Evolutionary conservation across 1,284 basidiomycete species (phyloP), one percentile per base, ranked within the genome.

Genomic region (Meripilus lineatus): DNA sequence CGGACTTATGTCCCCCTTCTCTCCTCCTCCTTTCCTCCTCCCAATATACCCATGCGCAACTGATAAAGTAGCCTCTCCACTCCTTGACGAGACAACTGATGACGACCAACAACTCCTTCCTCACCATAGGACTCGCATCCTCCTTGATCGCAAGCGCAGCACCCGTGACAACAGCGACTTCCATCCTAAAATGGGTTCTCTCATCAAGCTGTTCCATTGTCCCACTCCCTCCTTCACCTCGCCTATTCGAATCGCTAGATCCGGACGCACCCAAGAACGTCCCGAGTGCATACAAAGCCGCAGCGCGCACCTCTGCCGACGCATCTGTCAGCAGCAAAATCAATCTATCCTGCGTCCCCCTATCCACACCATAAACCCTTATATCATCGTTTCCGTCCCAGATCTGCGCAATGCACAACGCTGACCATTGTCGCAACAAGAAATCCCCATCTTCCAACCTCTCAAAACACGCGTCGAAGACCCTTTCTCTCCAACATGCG

Each of bases 11-110:
- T 21, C 42, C 43, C 17, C 57, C 54, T 5, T 56, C 49, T 35
- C 54, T 67, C 74, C 80, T 77, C 56, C 77, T 71, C 50, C 81
- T 69, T 52, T 89, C 83, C 61, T 93, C 89, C 61, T 95, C 89
- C 83, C 90, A 92, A 67, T 94, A 93, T 21, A 92, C 69, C 92
- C 95, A 98, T 1, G 95, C 93, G 44, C 94, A 95, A 25, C 94
- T 82, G 38, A 95, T 89, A 56, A 98, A 93, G 70, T 93, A 93
- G 8, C 95, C 94, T 48, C 92, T 74, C 89, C 94, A 98, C 65
- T 97, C 93, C 60, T 92, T 89, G 13, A 95, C 93, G 18, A 99
- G 72, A 54, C 92, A 92, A 54, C 90, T 94, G 41, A 98, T 84
- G 32, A 98, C 76, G 28, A 97, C 81, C 28, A 98, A 75, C 10